These are phyloP conservation scores for Davidsoniella eucalypti DNA, from an alignment of 2,329 filamentous ascomycete genomes.

Conservation along the genomic window DNA sequence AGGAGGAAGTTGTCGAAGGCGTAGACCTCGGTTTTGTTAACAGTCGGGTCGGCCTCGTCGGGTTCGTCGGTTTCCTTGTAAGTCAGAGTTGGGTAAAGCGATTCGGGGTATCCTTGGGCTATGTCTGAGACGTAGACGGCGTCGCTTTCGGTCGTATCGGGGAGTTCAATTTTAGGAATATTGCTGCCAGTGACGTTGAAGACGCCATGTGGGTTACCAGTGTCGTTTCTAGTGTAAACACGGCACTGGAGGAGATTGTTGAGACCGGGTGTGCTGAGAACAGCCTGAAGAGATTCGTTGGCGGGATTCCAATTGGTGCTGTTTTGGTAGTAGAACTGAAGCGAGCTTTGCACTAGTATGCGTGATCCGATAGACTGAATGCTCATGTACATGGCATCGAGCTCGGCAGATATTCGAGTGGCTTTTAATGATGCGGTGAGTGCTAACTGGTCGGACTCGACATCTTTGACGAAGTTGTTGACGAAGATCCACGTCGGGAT, in stretches of 20 bases:
- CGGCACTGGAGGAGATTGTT: constrained; percentile 50
- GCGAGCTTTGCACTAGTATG: constrained; percentile 38
- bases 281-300: constrained; percentile 49
- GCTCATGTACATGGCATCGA: constrained; percentile 62
- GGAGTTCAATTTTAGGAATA: constrained; percentile 39
- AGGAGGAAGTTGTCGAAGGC: constrained; percentile 34
- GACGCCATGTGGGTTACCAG: constrained; percentile 38
- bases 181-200: constrained; percentile 44
- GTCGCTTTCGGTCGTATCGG: constrained; percentile 42
- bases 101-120: constrained; percentile 50
- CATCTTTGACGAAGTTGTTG: constrained; percentile 33
- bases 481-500: constrained; percentile 55
- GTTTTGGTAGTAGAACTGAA: constrained; percentile 35
- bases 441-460: constrained; percentile 45
- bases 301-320: constrained; percentile 50
- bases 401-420: constrained; percentile 60
- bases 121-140: constrained; percentile 43
- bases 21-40: constrained; percentile 16
- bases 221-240: constrained; percentile 54
- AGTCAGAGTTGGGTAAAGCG: constrained; percentile 65
- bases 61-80: constrained; percentile 32
- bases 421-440: constrained; percentile 79
- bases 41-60: constrained; percentile 26
- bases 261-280: constrained; percentile 44
- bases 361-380: constrained; percentile 56